These are phyloP conservation scores for Xylariaceae sp. DNA, from an alignment of 2,329 filamentous ascomycete species.

Conservation along the genomic window DNA sequence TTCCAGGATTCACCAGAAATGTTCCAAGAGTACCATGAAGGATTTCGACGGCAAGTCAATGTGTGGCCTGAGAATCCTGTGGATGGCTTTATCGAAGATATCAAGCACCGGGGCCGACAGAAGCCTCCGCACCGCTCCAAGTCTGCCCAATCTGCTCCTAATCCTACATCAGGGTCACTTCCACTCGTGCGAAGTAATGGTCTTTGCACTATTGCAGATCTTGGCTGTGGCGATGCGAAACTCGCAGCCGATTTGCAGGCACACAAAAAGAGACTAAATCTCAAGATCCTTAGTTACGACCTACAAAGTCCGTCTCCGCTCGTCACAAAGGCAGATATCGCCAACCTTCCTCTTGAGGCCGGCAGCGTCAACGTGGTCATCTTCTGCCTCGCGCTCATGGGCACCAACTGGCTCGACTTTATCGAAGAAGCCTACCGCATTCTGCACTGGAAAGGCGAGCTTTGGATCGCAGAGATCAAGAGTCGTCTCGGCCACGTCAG, in stretches of 20 bases:
- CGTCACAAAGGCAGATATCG: slow-evolving; percentile 87
- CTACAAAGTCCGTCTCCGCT: slow-evolving; percentile 73
- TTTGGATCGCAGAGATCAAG: slow-evolving; percentile 98
- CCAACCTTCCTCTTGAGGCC: slow-evolving; percentile 72
- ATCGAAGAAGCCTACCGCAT: slow-evolving; percentile 93
- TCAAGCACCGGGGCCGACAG: slow-evolving; percentile 65
- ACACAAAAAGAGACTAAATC: slow-evolving; percentile 62
- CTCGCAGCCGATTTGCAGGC: slow-evolving; percentile 68
- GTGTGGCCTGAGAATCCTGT: slow-evolving; percentile 98
- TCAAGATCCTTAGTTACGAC: slow-evolving; percentile 82
- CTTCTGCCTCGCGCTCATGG: slow-evolving; percentile 97
- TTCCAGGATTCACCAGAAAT: slow-evolving; percentile 86
- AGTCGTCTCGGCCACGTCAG: slow-evolving; percentile 72
- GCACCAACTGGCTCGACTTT: slow-evolving; percentile 97
- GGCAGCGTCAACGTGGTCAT: slow-evolving; percentile 81
- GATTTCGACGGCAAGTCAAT: slow-evolving; percentile 91
- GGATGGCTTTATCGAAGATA: slow-evolving; percentile 74
- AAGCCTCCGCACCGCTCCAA: slow-evolving; percentile 29
- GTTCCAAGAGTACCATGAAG: slow-evolving; percentile 94
- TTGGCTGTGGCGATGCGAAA: slow-evolving; percentile 90
- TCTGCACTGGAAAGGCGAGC: slow-evolving; percentile 88
- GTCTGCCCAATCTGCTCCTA: slow-evolving; percentile 9
- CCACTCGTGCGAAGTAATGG: slow-evolving; percentile 71
- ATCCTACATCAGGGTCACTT: slow-evolving; percentile 29
- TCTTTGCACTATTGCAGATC: slow-evolving; percentile 77